Base-by-base conservation (phyloP, 2,329 filamentous ascomycete species). In the Drechslera avenae region DNA sequence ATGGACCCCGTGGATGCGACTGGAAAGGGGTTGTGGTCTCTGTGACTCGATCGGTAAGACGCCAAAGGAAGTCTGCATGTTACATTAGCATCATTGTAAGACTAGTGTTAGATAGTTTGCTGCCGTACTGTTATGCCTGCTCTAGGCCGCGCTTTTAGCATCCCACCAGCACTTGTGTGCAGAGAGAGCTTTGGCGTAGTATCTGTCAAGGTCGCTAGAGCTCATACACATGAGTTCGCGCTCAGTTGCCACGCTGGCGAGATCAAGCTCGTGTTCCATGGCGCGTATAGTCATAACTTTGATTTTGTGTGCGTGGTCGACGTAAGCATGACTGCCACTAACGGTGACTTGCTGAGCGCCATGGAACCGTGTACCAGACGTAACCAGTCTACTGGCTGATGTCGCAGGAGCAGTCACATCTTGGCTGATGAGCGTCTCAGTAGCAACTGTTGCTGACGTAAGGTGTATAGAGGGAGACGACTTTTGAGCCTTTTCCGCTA, bases 181-280 rank as follows among this genome's bases (percentile, higher is more conserved):
- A 3, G 46, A 33, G 14, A 16, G 34, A 10, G 40, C 49, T 12
- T 44, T 49, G 3, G 3, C 5, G 28, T 45, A 33, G 14, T 54
- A 52, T 0, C 7, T 37, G 3, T 52, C 18, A 18, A 62, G 45
- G 3, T 52, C 52, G 3, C 37, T 23, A 5, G 46, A 36, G 6
- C 42, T 37, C 57, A 62, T 58, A 4, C 19, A 14, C 9, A 36
- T 19, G 3, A 58, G 26, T 14, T 58, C 23, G 2, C 28, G 30
- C 34, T 50, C 46, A 1, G 52, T 56, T 8, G 48, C 54, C 2
- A 46, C 49, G 13, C 30, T 46, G 10, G 16, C 9, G 12, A 53
- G 39, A 14, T 62, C 52, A 17, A 62, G 23, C 7, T 62, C 59
- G 0, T 51, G 50, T 9, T 62, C 54, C 54, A 62, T 52, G 1